Evolutionary conservation across 2,329 filamentous ascomycete species (phyloP).

Genomic region (Aspergillus sp.): DNA sequence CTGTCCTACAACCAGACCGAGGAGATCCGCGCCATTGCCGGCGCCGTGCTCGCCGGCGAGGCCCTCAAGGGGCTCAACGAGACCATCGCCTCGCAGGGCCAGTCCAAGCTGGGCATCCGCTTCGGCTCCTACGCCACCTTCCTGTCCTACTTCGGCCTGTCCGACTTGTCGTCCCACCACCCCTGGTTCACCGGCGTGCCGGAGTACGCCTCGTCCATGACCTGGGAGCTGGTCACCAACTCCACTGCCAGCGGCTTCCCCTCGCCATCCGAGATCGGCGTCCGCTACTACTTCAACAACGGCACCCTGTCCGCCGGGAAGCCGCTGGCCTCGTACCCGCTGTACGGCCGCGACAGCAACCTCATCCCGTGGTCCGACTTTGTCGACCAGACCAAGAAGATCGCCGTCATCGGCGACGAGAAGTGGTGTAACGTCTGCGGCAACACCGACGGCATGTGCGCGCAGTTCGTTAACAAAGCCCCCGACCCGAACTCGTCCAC

Average conservation of each 20-base stretch:
- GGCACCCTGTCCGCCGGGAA: slow-evolving; percentile 42
- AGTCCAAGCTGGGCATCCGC: slow-evolving; percentile 42
- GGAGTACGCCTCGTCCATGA: slow-evolving; percentile 76
- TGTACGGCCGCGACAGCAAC: slow-evolving; percentile 49
- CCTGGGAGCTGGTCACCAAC: slow-evolving; percentile 62
- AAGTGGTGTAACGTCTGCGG: slow-evolving; percentile 71
- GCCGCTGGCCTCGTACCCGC: slow-evolving; percentile 46
- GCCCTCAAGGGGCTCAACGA: slow-evolving; percentile 41
- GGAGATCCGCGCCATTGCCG: slow-evolving; percentile 41
- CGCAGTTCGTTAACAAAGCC: slow-evolving; percentile 31
- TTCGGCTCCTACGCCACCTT: slow-evolving; percentile 56
- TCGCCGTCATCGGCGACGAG: slow-evolving; percentile 55
- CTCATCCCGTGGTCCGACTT: slow-evolving; percentile 63
- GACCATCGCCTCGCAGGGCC: slow-evolving; percentile 29
- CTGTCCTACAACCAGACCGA: slow-evolving; percentile 64
- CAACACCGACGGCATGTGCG: slow-evolving; percentile 60
- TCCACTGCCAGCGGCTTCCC: slow-evolving; percentile 33
- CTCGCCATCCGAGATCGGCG: slow-evolving; percentile 41
- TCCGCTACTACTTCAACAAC: slow-evolving; percentile 56
- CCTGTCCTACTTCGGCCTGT: slow-evolving; percentile 53
- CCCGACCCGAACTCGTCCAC: slow-evolving; percentile 18
- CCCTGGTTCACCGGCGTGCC: slow-evolving; percentile 63
- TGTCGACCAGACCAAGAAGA: slow-evolving; percentile 50
- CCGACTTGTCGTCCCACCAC: slow-evolving; percentile 41
- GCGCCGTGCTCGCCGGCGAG: slow-evolving; percentile 57